Percentiles rank a stretch among this genome's conserved stretches.
Evolutionary conservation across 257 asterid species (phyloP).

Genomic region (Fraxinus americana): DNA sequence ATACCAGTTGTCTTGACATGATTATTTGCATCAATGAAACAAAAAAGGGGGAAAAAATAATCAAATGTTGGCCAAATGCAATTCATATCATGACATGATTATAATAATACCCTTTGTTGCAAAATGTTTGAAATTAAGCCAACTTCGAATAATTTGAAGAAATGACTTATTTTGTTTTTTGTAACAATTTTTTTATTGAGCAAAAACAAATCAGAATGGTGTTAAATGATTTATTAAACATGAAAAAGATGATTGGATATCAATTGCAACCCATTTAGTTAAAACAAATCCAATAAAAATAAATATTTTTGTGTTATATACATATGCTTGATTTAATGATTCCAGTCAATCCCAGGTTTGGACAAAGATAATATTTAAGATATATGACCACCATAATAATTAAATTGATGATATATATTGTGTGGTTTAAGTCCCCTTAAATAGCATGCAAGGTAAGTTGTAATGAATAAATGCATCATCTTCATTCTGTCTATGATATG

Average conservation of each 20-base stretch:
- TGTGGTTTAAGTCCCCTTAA: neutral
- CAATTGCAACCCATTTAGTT: neutral
- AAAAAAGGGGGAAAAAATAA: neutral
- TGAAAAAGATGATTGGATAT: neutral
- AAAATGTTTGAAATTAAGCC: neutral
- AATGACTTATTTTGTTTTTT: neutral
- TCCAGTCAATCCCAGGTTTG: neutral
- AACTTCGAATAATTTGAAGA: neutral
- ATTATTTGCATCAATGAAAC: constrained; percentile 28
- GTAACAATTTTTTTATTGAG: neutral
- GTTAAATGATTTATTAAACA: neutral
- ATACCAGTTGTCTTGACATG: constrained; percentile 47
- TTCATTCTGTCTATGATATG: neutral
- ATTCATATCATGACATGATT: constrained; percentile 34
- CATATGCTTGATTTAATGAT: neutral
- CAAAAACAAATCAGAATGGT: neutral
- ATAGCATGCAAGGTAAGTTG: neutral
- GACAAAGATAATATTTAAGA: neutral
- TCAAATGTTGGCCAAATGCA: constrained; percentile 46
- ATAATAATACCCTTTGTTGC: constrained; percentile 30
- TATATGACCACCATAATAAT: neutral
- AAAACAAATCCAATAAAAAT: neutral
- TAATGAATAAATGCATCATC: neutral
- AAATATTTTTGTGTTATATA: neutral
- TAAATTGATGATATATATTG: neutral